Evolutionary conservation across 352 stramenopile genomes (phyloP).

Genomic region (Phytopythium oedochilum): DNA sequence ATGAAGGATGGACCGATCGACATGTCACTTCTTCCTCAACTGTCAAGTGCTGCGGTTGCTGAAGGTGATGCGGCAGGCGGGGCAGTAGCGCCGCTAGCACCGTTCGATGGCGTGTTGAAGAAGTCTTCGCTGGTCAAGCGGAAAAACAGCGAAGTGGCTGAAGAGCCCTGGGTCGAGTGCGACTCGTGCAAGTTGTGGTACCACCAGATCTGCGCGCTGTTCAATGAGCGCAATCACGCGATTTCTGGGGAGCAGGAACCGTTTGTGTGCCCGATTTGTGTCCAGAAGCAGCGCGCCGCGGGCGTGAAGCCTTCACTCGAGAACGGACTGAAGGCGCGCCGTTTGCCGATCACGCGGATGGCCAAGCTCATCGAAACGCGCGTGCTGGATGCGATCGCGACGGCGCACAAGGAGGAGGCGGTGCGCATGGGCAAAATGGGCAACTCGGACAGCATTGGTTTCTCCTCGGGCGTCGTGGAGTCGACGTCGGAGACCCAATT

Average conservation of each 20-base stretch:
- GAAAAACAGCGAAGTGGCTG: conserved; percentile 98
- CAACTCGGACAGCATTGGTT: conserved; percentile 81
- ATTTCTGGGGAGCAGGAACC: conserved; percentile 85
- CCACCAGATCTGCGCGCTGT: conserved; percentile 99
- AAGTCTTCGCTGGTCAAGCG: conserved; percentile 95
- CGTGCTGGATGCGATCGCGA: conserved; percentile 67
- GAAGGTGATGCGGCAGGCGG: conserved; percentile 18
- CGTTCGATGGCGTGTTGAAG: conserved; percentile 75
- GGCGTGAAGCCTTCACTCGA: conserved; percentile 76
- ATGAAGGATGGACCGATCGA: conserved; percentile 92
- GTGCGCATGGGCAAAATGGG: conserved; percentile 76
- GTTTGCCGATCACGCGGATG: conserved; percentile 81
- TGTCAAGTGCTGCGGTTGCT: conserved; percentile 52
- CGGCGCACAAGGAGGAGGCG: conserved; percentile 74
- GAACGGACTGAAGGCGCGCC: conserved; percentile 74
- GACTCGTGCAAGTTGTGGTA: conserved; percentile 98
- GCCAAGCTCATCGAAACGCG: conserved; percentile 79
- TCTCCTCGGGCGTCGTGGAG: conserved; percentile 54
- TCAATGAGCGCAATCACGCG: conserved; percentile 98
- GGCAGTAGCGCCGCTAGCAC: conserved; percentile 15
- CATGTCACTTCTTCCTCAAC: conserved; percentile 74
- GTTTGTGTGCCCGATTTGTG: conserved; percentile 85
- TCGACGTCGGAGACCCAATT: conserved; percentile 76
- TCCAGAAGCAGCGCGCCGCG: conserved; percentile 73
- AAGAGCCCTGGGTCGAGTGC: conserved; percentile 98